Evolutionary conservation across 495 filamentous ascomycete species (phyloP), one percentile per base, ranked within the genome.

Genomic region (Hypoxylon fragiforme): DNA sequence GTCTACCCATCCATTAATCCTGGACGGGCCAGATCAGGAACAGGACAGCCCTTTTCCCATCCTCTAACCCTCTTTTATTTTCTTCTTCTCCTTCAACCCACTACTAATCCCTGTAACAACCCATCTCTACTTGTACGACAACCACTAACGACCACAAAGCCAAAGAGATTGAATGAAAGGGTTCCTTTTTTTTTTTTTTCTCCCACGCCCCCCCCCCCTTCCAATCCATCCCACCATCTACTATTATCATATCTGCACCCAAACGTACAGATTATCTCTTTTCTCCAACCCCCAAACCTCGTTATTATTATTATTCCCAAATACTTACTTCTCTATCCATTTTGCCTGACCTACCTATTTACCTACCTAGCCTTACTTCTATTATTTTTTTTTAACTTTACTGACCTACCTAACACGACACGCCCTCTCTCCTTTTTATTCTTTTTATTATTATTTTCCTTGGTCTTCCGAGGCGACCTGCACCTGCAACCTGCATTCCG

Each of bases 371-470:
- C 36, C 60, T 62, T 12, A 67, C 73, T 14, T 76, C 73, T 45
- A 60, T 3, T 35, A 35, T 13, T 12, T 13, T 30, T 11, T 30
- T 30, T 30, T n/a, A n/a, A n/a, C n/a, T n/a, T n/a, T n/a, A 56
- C 71, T 73, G 26, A 75, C 78, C 63, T 76, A 75, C 39, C 76
- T 69, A 34, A 65, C 74, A 65, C 67, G 70, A 55, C 37, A 40
- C 45, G n/a, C n/a, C n/a, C n/a, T 22, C 50, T 59, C 60, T 30
- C 19, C 20, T 49, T 30, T 46, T 55, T 57, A 26, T 14, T 26
- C 50, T 43, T 50, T 55, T 39, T 62, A 54, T 61, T 40, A 19
- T 18, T 56, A 28, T 9, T 39, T 45, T 54, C 45, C 54, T 51
- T 44, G 50, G 36, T 50, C 49, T 35, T 16, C 52, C 46, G 35